Evolutionary conservation across 495 filamentous ascomycete genomes (phyloP).

Genomic region (Neurospora hispaniola): DNA sequence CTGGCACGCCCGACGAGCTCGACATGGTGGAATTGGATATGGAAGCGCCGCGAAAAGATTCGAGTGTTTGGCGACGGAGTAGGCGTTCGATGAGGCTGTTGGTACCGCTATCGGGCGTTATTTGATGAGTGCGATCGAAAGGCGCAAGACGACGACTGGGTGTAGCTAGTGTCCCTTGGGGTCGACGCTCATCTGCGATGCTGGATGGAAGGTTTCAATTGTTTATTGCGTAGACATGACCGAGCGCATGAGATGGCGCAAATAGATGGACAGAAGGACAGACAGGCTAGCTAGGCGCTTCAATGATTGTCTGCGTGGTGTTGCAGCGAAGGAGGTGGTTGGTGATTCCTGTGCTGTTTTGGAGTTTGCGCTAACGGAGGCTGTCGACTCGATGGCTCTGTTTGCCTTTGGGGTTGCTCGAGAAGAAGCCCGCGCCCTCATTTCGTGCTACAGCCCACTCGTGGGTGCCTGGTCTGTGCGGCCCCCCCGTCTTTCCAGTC

Average conservation of each 20-base stretch:
- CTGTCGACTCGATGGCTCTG: background rate
- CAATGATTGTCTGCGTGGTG: background rate
- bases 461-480: constrained; percentile 12
- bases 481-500: background rate
- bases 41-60: background rate
- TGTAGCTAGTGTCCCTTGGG: background rate
- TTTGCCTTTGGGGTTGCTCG: constrained; percentile 7
- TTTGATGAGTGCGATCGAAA: background rate
- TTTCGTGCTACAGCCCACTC: constrained; percentile 8
- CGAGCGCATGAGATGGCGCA: constrained; percentile 10
- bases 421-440: constrained; percentile 14
- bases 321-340: background rate
- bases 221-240: constrained; percentile 14
- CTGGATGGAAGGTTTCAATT: background rate
- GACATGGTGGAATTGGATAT: constrained; percentile 30
- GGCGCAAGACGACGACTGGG: background rate
- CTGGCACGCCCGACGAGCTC: constrained; percentile 73
- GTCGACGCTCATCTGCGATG: background rate
- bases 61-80: background rate
- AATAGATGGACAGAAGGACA: background rate
- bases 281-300: background rate
- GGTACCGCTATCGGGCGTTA: background rate
- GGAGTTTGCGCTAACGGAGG: background rate
- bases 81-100: background rate
- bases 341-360: background rate